Percentiles rank a stretch among this genome's conserved stretches.
phyloP scores from a whole-genome alignment of 129 eudicot genomes.

The Dittrichia graveolens region DNA sequence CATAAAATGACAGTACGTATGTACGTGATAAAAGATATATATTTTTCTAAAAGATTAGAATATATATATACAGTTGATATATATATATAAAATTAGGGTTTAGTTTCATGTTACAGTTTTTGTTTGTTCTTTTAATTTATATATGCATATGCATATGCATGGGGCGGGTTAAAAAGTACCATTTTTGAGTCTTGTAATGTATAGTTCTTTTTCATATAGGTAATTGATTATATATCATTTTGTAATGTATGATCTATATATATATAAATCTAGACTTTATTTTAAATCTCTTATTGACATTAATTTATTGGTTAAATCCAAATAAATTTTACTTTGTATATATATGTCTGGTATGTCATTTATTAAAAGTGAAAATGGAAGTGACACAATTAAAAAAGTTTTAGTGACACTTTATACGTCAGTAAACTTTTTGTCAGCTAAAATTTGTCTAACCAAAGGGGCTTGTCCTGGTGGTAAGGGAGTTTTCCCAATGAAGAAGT shows the following conservation, averaged over 20 bases:
- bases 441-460: no score
- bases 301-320: no score
- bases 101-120: slow-evolving; percentile 15
- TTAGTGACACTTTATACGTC: no score
- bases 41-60: neutral
- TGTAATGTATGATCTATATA: neutral
- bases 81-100: slow-evolving; percentile 6
- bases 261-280: no score
- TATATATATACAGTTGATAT: neutral
- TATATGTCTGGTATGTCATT: no score
- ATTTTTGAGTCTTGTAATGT: slow-evolving; percentile 3
- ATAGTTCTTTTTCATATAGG: slow-evolving; percentile 17
- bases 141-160: no score
- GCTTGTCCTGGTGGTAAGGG: no score
- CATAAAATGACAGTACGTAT: neutral
- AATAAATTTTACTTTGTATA: no score
- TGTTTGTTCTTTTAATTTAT: neutral
- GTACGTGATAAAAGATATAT: neutral
- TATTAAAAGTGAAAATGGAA: no score
- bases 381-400: no score
- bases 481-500: no score
- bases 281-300: neutral
- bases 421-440: no score
- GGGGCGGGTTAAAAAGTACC: neutral
- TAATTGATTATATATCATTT: neutral